Evolutionary conservation across 768 basidiomycete genomes (phyloP).

Genomic region (Pisolithus orientalis): DNA sequence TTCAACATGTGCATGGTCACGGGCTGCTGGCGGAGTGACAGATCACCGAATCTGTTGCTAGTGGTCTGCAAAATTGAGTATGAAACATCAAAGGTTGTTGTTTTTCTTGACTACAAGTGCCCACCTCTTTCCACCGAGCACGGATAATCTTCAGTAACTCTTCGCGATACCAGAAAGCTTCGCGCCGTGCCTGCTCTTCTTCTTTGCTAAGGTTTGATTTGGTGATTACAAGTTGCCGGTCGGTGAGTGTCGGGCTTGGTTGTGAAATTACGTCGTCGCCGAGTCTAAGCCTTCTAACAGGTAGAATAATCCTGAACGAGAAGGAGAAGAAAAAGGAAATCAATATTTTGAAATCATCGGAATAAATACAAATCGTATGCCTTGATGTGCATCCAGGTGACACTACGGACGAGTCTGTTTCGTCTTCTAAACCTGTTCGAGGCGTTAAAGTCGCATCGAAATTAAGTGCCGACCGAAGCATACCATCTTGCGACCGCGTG

Average conservation of each 20-base stretch:
- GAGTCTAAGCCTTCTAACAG: conserved; percentile 65
- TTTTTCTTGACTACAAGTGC: neutral
- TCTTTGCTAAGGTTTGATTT: conserved; percentile 55
- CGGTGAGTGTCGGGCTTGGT: conserved; percentile 79
- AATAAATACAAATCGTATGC: conserved; percentile 33
- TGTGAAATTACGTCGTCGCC: conserved; percentile 48
- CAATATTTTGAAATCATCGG: neutral
- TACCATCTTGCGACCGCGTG: conserved; percentile 59
- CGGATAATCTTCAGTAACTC: conserved; percentile 64
- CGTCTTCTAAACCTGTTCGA: conserved; percentile 33
- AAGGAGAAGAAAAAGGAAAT: neutral
- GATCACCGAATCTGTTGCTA: conserved; percentile 66
- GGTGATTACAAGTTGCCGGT: conserved; percentile 86
- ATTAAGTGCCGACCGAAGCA: conserved; percentile 3
- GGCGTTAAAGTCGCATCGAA: neutral
- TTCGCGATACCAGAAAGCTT: conserved; percentile 96
- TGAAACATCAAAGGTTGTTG: neutral
- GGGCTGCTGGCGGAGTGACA: conserved; percentile 72
- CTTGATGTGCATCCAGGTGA: conserved; percentile 84
- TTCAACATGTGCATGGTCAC: conserved; percentile 79
- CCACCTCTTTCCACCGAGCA: conserved; percentile 84
- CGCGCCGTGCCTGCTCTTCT: conserved; percentile 61
- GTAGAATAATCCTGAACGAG: conserved; percentile 51
- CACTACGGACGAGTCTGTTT: conserved; percentile 52
- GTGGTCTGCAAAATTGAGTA: conserved; percentile 49